These are phyloP conservation scores for Xylariaceae sp. DNA, from an alignment of 2,329 filamentous ascomycete species.

Conservation along the genomic window DNA sequence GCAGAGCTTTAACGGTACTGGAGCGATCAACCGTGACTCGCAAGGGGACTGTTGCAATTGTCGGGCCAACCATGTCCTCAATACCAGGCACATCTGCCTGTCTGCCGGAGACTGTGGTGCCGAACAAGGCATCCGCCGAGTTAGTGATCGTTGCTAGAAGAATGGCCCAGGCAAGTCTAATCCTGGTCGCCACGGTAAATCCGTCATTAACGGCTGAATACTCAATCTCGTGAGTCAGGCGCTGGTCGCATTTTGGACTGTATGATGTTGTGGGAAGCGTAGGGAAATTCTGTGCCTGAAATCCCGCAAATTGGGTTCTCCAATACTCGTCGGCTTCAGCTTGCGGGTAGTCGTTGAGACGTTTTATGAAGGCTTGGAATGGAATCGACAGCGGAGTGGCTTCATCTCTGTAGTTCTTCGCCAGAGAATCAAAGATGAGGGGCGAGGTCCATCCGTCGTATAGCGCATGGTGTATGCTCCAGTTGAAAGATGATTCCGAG, in stretches of 20 bases:
- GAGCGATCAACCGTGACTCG: not conserved
- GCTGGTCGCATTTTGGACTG: not conserved
- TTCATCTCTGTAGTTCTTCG: too few relatives aligned
- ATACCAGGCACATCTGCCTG: not conserved
- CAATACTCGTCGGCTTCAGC: not conserved
- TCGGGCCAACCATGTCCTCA: not conserved
- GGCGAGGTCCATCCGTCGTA: not conserved
- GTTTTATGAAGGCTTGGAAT: too few relatives aligned
- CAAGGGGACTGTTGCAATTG: not conserved
- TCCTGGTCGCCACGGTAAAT: not conserved
- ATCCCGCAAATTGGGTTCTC: not conserved
- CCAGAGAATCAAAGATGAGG: not conserved
- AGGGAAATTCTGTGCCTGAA: not conserved
- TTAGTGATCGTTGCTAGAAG: not conserved
- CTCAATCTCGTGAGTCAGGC: not conserved
- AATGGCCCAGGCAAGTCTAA: not conserved
- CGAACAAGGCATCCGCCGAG: not conserved
- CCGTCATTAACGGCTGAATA: not conserved
- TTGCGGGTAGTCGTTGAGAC: not conserved
- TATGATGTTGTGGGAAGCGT: not conserved
- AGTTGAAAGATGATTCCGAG: not conserved
- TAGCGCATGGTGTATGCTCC: not conserved
- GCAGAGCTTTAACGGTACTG: not conserved
- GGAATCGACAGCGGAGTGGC: too few relatives aligned
- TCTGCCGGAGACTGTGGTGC: not conserved